Evolutionary conservation across 2,329 filamentous ascomycete species (phyloP).

Genomic region (Neonectria ditissima): DNA sequence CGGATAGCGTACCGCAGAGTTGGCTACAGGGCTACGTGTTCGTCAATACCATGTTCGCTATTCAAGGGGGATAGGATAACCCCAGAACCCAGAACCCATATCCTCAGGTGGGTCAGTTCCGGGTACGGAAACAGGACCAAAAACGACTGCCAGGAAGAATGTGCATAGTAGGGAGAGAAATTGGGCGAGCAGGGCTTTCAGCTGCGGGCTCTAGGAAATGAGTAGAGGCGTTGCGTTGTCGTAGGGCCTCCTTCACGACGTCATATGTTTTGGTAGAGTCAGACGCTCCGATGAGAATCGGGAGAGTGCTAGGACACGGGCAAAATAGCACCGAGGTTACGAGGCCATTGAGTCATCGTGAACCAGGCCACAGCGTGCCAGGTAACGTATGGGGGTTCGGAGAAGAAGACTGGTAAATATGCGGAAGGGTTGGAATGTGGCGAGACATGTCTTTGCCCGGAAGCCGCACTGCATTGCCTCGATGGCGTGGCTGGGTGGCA

Average conservation of each 20-base stretch:
- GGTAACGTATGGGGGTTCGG: slow-evolving; percentile 24
- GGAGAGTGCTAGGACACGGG: background rate
- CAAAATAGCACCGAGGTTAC: background rate
- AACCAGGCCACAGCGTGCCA: slow-evolving; percentile 25
- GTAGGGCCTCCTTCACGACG: slow-evolving; percentile 1
- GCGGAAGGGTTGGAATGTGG: slow-evolving; percentile 29
- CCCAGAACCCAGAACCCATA: slow-evolving; percentile 29
- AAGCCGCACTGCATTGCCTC: slow-evolving; percentile 37
- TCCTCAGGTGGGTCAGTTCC: slow-evolving; percentile 15
- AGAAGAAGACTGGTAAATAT: slow-evolving; percentile 23
- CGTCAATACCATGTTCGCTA: slow-evolving; percentile 29
- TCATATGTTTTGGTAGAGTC: background rate
- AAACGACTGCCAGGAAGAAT: background rate
- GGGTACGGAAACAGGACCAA: slow-evolving; percentile 1
- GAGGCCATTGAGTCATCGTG: slow-evolving; percentile 10
- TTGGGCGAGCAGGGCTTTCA: slow-evolving; percentile 14
- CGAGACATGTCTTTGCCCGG: slow-evolving; percentile 38
- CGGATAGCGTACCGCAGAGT: slow-evolving; percentile 28
- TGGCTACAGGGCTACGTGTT: slow-evolving; percentile 38
- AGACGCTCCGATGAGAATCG: background rate
- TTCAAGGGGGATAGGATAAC: slow-evolving; percentile 14
- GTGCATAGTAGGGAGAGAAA: slow-evolving; percentile 5
- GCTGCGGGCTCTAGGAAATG: slow-evolving; percentile 21
- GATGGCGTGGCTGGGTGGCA: slow-evolving; percentile 28
- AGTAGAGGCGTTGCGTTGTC: slow-evolving; percentile 4